Evolutionary conservation across 2,329 filamentous ascomycete genomes (phyloP), one percentile per base, ranked within the genome.

Genomic region (Penicillium sp.): DNA sequence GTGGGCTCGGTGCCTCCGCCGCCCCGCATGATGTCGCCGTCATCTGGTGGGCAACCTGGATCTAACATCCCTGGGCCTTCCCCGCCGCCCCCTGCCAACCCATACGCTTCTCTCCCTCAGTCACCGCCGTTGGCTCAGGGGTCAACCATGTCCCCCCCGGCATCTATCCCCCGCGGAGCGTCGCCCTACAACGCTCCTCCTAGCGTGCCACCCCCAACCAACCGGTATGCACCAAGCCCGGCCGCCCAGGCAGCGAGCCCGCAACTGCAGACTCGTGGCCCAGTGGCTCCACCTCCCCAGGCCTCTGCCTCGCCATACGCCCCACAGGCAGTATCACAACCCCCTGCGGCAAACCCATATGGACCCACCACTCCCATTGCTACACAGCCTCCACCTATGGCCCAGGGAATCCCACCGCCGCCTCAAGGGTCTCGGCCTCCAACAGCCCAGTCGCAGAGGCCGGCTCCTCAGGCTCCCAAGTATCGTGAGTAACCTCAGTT

Each of bases 101-200:
- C 66, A 31, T 70, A 70, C 50, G 63, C 66, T 31, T 60, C 64
- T 43, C 55, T 67, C 43, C 62, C 69, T 52, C 73, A 64, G 64
- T 71, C 70, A 55, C 75, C 69, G 5, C 68, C 74, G 31, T 69
- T 63, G 15, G 60, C 57, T 29, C 38, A 45, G 26, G 48, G 48
- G 62, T 57, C 67, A 60, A 61, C 59, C n/a, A 68, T 71, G 58
- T 66, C 58, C 15, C 76, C 82, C 37, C 78, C 81, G 19, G 78
- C 63, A 17, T 64, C 63, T 6, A 61, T 88, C 45, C 79, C 83
- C 21, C 83, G 88, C 56, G 88, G 85, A 26, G 78, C 85, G 4
- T 95, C 90, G 24, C 90, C 90, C 6, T 96, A 95, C 69, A 88
- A 90, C 61, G 81, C 85, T 33, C 86, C 90, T 47, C 87, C 87